Evolutionary conservation across 140 eudicot species (phyloP).

Genomic region (Erigeron philadelphicus): DNA sequence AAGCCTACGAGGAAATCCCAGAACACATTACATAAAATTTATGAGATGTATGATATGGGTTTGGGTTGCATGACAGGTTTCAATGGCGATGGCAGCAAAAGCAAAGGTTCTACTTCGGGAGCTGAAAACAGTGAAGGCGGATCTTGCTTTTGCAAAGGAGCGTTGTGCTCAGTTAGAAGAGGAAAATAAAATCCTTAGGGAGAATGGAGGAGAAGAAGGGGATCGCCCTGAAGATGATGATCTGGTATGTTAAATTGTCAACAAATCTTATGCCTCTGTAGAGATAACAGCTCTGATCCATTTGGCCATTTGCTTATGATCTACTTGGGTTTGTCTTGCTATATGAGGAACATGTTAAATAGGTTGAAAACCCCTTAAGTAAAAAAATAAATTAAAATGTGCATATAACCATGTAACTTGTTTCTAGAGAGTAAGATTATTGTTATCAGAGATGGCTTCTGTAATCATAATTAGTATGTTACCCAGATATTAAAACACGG

Average conservation of each 20-base stretch:
- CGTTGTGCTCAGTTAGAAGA: slow-evolving; percentile 95
- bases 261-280: background rate
- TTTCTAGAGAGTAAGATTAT: no score
- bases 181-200: slow-evolving; percentile 76
- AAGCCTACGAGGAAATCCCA: background rate
- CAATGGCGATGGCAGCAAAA: slow-evolving; percentile 99
- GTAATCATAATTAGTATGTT: no score
- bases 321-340: background rate
- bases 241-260: slow-evolving; percentile 62
- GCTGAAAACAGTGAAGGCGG: slow-evolving; percentile 92
- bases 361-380: no score
- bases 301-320: background rate
- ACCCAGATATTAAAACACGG: no score
- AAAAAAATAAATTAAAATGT: no score
- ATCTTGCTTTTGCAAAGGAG: slow-evolving; percentile 92
- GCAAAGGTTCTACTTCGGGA: slow-evolving; percentile 90
- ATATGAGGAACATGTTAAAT: background rate
- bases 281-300: no score
- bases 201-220: slow-evolving; percentile 64
- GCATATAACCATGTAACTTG: no score
- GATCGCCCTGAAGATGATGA: slow-evolving; percentile 75
- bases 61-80: slow-evolving; percentile 31
- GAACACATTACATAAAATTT: background rate
- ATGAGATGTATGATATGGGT: slow-evolving; percentile 36
- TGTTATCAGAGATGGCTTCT: no score